Evolutionary conservation across 345 rosid species (phyloP).

Genomic region (Lepidium didymum): DNA sequence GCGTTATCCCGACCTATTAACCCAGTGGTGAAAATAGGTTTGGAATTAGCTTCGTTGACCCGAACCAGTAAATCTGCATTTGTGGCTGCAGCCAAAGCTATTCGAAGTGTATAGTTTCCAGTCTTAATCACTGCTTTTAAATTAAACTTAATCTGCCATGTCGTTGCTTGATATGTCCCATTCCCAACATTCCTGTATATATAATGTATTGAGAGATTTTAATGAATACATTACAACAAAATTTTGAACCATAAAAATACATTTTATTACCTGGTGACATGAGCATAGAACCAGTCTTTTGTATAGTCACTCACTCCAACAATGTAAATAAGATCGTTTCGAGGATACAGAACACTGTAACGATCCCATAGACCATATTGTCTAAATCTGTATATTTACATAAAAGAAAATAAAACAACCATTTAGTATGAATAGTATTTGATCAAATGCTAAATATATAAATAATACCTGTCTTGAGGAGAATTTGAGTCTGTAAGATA

Average conservation of each 20-base stretch:
- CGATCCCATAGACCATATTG: slow-evolving; percentile 78
- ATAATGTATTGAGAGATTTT: background rate
- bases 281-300: slow-evolving; percentile 79
- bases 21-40: slow-evolving; percentile 13
- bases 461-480: slow-evolving; percentile 31
- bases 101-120: slow-evolving; percentile 50
- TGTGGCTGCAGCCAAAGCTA: slow-evolving; percentile 72
- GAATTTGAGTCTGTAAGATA: slow-evolving; percentile 5
- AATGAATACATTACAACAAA: background rate
- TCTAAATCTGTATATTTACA: slow-evolving; percentile 40
- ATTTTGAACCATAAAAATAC: background rate
- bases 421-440: background rate
- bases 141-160: slow-evolving; percentile 60
- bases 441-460: background rate
- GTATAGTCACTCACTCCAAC: slow-evolving; percentile 39
- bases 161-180: slow-evolving; percentile 32
- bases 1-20: slow-evolving; percentile 26
- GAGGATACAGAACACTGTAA: slow-evolving; percentile 50
- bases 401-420: background rate
- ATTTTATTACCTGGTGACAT: slow-evolving; percentile 47
- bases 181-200: slow-evolving; percentile 35
- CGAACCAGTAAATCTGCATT: slow-evolving; percentile 34
- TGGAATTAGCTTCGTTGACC: slow-evolving; percentile 4
- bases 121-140: slow-evolving; percentile 21
- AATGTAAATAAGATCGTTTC: slow-evolving; percentile 41